phyloP scores from a whole-genome alignment of 176 grass and related monocot genomes.

The Juncus effusus region DNA sequence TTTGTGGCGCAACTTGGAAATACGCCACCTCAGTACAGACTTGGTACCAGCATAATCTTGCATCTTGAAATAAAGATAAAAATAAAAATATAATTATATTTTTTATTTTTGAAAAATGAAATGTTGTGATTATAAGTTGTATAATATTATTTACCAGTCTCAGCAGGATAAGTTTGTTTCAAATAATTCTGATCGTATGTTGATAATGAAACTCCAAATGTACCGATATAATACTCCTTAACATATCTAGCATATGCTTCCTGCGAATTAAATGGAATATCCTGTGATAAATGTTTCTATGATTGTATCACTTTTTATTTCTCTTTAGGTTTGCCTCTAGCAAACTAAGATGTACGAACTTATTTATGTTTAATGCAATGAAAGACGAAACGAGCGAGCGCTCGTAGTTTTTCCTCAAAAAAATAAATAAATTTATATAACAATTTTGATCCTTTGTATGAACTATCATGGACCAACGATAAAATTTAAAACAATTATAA shows the following conservation, averaged over 20 bases:
- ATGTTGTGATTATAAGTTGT: conserved; percentile 1
- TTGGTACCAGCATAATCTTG: conserved; percentile 93
- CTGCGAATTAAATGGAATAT: conserved; percentile 32
- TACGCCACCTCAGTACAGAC: conserved; percentile 95
- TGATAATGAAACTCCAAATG: conserved; percentile 45
- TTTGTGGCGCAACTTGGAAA: conserved; percentile 90
- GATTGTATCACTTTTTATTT: too few relatives aligned
- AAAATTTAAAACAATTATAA: too few relatives aligned
- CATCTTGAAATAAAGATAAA: conserved; percentile 42
- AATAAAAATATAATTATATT: conserved; percentile 23
- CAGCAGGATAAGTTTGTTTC: conserved; percentile 63
- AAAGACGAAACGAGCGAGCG: too few relatives aligned
- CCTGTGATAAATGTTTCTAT: too few relatives aligned
- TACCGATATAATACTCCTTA: conserved; percentile 58
- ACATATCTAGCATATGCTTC: conserved; percentile 68
- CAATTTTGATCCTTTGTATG: too few relatives aligned
- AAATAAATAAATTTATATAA: too few relatives aligned
- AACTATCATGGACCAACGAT: too few relatives aligned
- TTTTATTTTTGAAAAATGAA: background rate
- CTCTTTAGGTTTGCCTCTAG: too few relatives aligned
- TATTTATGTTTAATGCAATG: too few relatives aligned
- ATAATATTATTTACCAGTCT: conserved; percentile 50
- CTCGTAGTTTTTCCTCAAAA: too few relatives aligned
- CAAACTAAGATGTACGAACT: too few relatives aligned
- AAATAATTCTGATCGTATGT: conserved; percentile 76